Evolutionary conservation across 2,329 filamentous ascomycete genomes (phyloP), one percentile per base, ranked within the genome.

Genomic region (Botrytis byssoidea): DNA sequence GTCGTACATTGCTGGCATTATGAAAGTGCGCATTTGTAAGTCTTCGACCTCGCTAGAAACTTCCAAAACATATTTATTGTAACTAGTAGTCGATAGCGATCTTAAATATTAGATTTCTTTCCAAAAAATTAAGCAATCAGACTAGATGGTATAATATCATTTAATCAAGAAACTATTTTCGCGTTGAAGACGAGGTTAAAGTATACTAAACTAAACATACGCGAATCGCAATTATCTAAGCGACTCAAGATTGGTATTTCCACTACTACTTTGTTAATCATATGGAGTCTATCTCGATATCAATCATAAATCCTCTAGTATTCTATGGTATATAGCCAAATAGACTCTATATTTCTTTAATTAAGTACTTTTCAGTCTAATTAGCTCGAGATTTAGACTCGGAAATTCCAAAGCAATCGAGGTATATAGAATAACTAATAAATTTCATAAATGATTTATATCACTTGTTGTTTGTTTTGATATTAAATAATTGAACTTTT

Each of bases 401-500:
- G 4, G 6, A 57, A 29, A 9, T 4, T 57, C 6, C 2, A 18
- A 3, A 29, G 6, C 18, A 9, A 8, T 29, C 14, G 18, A 8
- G 2, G 3, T 57, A 0, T 4, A 57, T 9, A n/a, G 0, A 29
- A 8, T 0, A n/a, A 7, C 6, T n/a, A 0, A 7, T n/a, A 7
- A n/a, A 51, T 51, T 7, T n/a, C 0, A 14, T 14, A 10, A 51
- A 25, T n/a, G 25, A 16, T 1, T 16, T 14, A 14, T 12, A n/a
- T n/a, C 10, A n/a, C 12, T 51, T 25, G 0, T n/a, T n/a, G 5
- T 14, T 51, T 51, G 5, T 14, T 10, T 51, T 14, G 14, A n/a
- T 14, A 7, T 1, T 14, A n/a, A 51, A 51, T 12, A n/a, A 51
- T n/a, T 16, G 5, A n/a, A n/a, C 1, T 6, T 2, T 7, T n/a